Conservation (phyloP, 495 filamentous ascomycete genomes). For the Annulohypoxylon bovei region DNA sequence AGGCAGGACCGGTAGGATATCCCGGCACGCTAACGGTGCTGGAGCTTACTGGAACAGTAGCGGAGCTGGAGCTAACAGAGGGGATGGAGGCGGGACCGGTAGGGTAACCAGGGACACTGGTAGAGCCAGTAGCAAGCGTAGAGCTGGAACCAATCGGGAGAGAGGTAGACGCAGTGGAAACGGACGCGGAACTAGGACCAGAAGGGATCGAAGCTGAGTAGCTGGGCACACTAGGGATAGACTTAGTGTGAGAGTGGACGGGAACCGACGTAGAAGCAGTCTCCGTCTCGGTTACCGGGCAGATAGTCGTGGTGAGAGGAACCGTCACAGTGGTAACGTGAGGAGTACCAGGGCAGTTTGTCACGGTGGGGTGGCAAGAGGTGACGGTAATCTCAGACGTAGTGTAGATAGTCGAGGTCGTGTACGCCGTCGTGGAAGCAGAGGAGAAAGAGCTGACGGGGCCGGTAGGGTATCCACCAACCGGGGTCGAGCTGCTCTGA, state of each 20-base stretch:
- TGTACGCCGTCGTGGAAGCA: constrained; percentile 1
- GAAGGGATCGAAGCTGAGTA: constrained; percentile 10
- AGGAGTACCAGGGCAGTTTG: constrained; percentile 58
- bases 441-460: background rate
- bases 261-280: background rate
- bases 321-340: constrained; percentile 28
- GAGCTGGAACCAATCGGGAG: constrained; percentile 38
- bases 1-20: background rate
- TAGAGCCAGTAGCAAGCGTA: background rate
- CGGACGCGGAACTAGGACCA: background rate
- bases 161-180: constrained; percentile 5
- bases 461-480: background rate
- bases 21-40: background rate
- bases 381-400: constrained; percentile 61
- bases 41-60: too few relatives aligned
- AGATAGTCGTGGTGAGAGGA: constrained; percentile 29
- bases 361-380: constrained; percentile 63
- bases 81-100: too few relatives aligned
- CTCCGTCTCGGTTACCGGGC: constrained; percentile 18
- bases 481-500: background rate
- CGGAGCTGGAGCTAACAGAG: too few relatives aligned
- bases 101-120: constrained; percentile 19
- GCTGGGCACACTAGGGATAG: background rate
- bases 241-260: background rate
- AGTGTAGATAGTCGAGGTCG: constrained; percentile 16